Evolutionary conservation across 2,329 filamentous ascomycete genomes (phyloP).

Genomic region (Peltaster fructicola): DNA sequence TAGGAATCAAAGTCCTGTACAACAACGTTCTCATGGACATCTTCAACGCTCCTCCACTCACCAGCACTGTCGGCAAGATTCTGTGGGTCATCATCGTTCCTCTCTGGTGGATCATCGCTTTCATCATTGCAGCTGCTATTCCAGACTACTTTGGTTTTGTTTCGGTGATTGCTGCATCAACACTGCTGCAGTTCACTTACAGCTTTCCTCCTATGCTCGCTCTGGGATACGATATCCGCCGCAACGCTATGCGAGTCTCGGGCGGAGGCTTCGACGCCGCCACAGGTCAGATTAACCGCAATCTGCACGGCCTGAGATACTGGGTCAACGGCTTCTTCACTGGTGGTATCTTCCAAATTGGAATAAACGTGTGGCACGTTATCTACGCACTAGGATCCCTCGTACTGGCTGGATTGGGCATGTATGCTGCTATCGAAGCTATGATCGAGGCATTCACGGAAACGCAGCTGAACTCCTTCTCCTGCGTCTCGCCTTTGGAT

Average conservation of each 20-base stretch:
- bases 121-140: slow-evolving; percentile 36
- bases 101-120: slow-evolving; percentile 40
- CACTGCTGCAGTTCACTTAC: slow-evolving; percentile 41
- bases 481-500: slow-evolving; percentile 6
- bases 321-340: slow-evolving; percentile 23
- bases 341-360: slow-evolving; percentile 7
- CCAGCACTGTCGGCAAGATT: slow-evolving; percentile 31
- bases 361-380: slow-evolving; percentile 16
- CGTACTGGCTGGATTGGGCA: slow-evolving; percentile 22
- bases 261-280: slow-evolving; percentile 28
- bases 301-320: slow-evolving; percentile 23
- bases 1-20: slow-evolving; percentile 33
- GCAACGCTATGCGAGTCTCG: slow-evolving; percentile 25
- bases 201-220: slow-evolving; percentile 36
- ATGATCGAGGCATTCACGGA: slow-evolving; percentile 17
- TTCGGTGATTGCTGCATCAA: slow-evolving; percentile 35
- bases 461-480: slow-evolving; percentile 6
- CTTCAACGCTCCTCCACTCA: slow-evolving; percentile 33
- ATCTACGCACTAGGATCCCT: slow-evolving; percentile 23
- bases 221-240: slow-evolving; percentile 22
- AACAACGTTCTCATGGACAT: slow-evolving; percentile 36
- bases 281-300: slow-evolving; percentile 19
- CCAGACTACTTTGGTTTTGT: slow-evolving; percentile 25
- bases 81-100: slow-evolving; percentile 35
- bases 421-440: slow-evolving; percentile 22